Conservation (phyloP, 768 basidiomycete species). For the Lenzites betulinus region DNA sequence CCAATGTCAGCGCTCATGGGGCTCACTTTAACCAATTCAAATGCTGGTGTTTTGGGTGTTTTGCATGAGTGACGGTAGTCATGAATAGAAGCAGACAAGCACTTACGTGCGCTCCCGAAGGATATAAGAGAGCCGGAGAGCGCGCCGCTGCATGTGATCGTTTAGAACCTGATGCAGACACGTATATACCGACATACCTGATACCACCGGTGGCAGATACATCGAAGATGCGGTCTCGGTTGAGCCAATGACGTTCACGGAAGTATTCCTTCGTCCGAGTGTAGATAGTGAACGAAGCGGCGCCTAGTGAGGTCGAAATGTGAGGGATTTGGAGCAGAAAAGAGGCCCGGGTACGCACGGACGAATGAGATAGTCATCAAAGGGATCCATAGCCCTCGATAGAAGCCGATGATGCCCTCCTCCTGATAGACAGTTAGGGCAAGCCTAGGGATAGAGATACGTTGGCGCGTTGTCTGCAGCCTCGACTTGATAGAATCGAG, state of each 20-base stretch:
- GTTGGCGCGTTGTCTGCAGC: slow-evolving; percentile 80
- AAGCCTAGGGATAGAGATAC: slow-evolving; percentile 71
- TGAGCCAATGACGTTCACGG: slow-evolving; percentile 57
- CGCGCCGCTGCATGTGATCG: slow-evolving; percentile 59
- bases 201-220: slow-evolving; percentile 78
- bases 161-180: not conserved
- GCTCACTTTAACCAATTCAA: slow-evolving; percentile 91
- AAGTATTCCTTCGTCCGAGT: slow-evolving; percentile 79
- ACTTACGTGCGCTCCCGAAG: slow-evolving; percentile 86
- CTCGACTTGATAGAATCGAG: slow-evolving; percentile 95
- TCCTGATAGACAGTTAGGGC: slow-evolving; percentile 76
- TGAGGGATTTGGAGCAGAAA: slow-evolving; percentile 8
- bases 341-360: slow-evolving; percentile 56
- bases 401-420: slow-evolving; percentile 88
- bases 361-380: slow-evolving; percentile 95
- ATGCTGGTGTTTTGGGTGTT: slow-evolving; percentile 48
- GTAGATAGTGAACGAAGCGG: slow-evolving; percentile 91
- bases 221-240: slow-evolving; percentile 60
- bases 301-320: slow-evolving; percentile 50
- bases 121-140: slow-evolving; percentile 89
- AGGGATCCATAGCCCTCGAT: slow-evolving; percentile 89
- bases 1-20: not conserved
- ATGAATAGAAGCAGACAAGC: no score
- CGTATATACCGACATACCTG: slow-evolving; percentile 30
- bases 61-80: slow-evolving; percentile 21